Evolutionary conservation across 345 rosid species (phyloP).

Genomic region (Linum usitatissimum): DNA sequence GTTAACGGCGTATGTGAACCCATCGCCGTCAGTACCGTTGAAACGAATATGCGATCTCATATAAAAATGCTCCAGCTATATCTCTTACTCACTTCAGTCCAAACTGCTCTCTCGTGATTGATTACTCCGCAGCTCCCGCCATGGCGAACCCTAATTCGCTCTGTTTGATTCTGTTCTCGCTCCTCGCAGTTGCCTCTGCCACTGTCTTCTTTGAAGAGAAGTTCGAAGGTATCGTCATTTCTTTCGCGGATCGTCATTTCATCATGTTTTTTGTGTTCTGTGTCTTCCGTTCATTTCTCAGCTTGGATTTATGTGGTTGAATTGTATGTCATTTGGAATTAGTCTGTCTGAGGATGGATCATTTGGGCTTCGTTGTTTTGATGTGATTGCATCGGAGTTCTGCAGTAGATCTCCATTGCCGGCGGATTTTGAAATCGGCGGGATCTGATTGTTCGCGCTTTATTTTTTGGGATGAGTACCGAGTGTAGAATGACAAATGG

Average conservation of each 20-base stretch:
- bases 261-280: background rate
- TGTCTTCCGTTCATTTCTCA: background rate
- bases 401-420: background rate
- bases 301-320: background rate
- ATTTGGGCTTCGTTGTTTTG: background rate
- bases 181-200: conserved; percentile 43
- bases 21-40: background rate
- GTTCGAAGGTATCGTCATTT: conserved; percentile 50
- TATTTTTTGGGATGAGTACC: background rate
- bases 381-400: background rate
- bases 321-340: background rate
- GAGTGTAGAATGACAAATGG: background rate
- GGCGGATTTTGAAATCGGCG: background rate
- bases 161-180: conserved; percentile 23
- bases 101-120: background rate
- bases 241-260: background rate
- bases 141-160: conserved; percentile 25
- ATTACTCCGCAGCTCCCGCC: background rate
- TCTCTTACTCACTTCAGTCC: background rate
- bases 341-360: background rate
- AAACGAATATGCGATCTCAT: background rate
- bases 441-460: background rate
- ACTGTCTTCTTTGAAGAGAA: conserved; percentile 83
- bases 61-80: background rate
- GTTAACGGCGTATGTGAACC: background rate